These are phyloP conservation scores for Aspergillus brasiliensis DNA, from an alignment of 2,329 filamentous ascomycete genomes.

Conservation along the genomic window DNA sequence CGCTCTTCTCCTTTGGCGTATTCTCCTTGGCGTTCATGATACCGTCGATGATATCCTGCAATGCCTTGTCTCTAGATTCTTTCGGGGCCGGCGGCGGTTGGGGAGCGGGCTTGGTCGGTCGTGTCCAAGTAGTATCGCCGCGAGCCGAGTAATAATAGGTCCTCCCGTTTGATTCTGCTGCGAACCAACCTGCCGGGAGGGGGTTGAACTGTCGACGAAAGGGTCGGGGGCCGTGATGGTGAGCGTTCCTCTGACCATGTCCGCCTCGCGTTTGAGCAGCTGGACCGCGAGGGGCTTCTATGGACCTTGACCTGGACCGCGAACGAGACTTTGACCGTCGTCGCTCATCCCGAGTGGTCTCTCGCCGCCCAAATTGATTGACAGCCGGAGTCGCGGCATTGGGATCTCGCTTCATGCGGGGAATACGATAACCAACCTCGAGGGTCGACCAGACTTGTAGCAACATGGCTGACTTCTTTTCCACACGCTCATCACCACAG, in stretches of 20 bases:
- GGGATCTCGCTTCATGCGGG: slow-evolving; percentile 80
- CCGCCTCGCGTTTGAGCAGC: slow-evolving; percentile 53
- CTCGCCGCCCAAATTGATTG: slow-evolving; percentile 65
- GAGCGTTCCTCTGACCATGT: slow-evolving; percentile 61
- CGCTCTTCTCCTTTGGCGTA: slow-evolving; percentile 55
- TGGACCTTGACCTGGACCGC: slow-evolving; percentile 50
- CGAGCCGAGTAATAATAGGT: slow-evolving; percentile 83
- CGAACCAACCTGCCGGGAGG: slow-evolving; percentile 84
- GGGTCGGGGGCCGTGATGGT: slow-evolving; percentile 57
- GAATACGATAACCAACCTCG: slow-evolving; percentile 89
- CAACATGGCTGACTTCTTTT: slow-evolving; percentile 68
- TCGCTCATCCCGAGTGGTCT: slow-evolving; percentile 52
- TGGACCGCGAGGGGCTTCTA: slow-evolving; percentile 48
- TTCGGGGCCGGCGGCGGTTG: slow-evolving; percentile 64
- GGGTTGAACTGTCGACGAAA: slow-evolving; percentile 59
- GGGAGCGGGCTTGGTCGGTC: slow-evolving; percentile 70
- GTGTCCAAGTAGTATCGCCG: slow-evolving; percentile 78
- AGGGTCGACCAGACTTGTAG: slow-evolving; percentile 86
- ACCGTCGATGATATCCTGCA: slow-evolving; percentile 83
- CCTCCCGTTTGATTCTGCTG: slow-evolving; percentile 71
- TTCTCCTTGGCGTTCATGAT: slow-evolving; percentile 71
- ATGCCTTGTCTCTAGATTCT: slow-evolving; percentile 71
- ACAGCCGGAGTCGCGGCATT: slow-evolving; percentile 59
- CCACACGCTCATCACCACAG: slow-evolving; percentile 74
- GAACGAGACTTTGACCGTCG: slow-evolving; percentile 54